Percentiles rank a stretch among this genome's conserved stretches.
Conservation (phyloP, 345 rosid species). For the Cardiospermum halicacabum region DNA sequence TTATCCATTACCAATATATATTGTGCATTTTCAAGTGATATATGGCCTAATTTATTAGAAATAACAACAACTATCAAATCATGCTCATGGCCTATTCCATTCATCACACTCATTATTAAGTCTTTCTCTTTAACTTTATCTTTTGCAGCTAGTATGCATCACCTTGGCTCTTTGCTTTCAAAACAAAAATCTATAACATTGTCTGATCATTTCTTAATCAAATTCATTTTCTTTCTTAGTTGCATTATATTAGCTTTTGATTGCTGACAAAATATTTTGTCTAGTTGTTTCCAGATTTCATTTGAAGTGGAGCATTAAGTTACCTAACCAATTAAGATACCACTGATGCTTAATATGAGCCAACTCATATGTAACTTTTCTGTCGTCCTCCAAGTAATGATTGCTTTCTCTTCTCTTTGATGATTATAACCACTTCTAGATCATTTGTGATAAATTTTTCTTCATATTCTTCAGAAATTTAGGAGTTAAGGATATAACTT, state of each 20-base stretch:
- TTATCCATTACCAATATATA: not conserved
- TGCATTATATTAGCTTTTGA: not conserved
- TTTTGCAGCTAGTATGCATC: not conserved
- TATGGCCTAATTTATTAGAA: not conserved
- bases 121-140: not conserved
- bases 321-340: not conserved
- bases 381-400: too few species aligned
- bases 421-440: not conserved
- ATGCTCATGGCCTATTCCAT: not conserved
- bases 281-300: not conserved
- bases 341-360: too few species aligned
- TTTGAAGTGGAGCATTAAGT: not conserved
- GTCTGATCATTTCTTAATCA: too few species aligned
- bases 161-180: not conserved
- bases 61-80: not conserved
- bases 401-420: not conserved
- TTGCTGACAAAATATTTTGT: not conserved
- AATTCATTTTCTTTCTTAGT: not conserved
- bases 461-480: not conserved
- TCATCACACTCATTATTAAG: not conserved
- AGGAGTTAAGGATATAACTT: too few species aligned
- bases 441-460: not conserved
- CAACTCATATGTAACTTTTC: too few species aligned
- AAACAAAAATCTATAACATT: not conserved
- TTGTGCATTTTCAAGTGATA: too few species aligned